Evolutionary conservation across 139 green algal genomes (phyloP), one percentile per base, ranked within the genome.

Genomic region (Chlorella sp.): DNA sequence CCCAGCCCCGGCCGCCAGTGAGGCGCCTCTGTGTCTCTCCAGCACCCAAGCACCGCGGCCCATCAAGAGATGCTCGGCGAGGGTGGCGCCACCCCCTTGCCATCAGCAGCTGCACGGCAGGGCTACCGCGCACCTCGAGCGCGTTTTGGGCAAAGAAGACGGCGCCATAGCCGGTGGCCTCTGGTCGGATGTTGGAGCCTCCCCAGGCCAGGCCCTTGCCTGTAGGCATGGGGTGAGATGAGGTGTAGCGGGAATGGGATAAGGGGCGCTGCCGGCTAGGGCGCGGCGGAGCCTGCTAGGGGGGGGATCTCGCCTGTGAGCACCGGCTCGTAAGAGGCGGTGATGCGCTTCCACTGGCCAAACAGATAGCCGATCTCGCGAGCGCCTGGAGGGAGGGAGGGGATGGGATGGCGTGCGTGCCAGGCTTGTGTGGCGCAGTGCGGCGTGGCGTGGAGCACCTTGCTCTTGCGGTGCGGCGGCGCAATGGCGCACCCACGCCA

Each of bases 271-370:
- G n/a, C n/a, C n/a, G n/a, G n/a, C n/a, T n/a, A n/a, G n/a, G n/a
- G n/a, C n/a, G n/a, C n/a, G n/a, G n/a, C n/a, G n/a, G n/a, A n/a
- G n/a, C n/a, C n/a, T n/a, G n/a, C n/a, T n/a, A 92, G 67, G 25
- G 76, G 80, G n/a, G n/a, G n/a, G n/a, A n/a, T n/a, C 77, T 96
- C 96, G 68, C 91, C 91, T 21, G 91, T 96, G 33, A 96, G 84
- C 2, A 90, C 77, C 8, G 87, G 87, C 0, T 65, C 76, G 74
- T 83, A 93, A 27, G 86, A 45, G 36, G 87, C 87, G 15, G 53
- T 74, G 56, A 97, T 81, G 55, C 91, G 83, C 83, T 95, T 95
- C 86, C 94, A 97, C 82, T 97, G 92, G 5, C 92, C 92, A 75
- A 87, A 96, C 81, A 97, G 67, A 81, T 85, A 97, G 23, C 92